Base-by-base conservation (phyloP, 2,329 filamentous ascomycete species). In the Cyphellophora europaea region DNA sequence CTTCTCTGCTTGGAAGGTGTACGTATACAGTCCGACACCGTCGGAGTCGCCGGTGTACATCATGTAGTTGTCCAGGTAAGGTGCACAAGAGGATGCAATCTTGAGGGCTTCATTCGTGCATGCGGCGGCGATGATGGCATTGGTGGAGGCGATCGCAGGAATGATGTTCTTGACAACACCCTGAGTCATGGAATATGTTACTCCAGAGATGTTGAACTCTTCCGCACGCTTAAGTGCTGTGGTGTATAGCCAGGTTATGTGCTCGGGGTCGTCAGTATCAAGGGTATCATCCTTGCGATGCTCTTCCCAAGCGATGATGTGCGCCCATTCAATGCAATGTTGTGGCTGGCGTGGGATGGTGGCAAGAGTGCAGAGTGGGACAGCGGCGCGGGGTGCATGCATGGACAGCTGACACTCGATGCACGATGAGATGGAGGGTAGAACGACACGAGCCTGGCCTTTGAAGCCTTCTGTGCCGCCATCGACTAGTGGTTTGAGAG, bases 91-190 rank as follows among this genome's bases (percentile, higher is more conserved):
- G 11, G 85, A 93, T 27, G 82, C 83, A 43, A 98, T 84, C 63
- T 98, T 98, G 63, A 96, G 78, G 2, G 88, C 89, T 61, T 98
- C 91, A 47, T 94, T 96, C 61, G 91, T 96, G 61, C 89, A 96
- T 34, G 84, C 82, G 2, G 89, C 91, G 2, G 91, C 91, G 45
- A 98, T 83, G 50, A 98, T 91, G 38, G 91, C 89, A 56, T 98
- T 98, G 5, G 91, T 98, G 2, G 87, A 94, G 12, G 91, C 91
- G 52, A 98, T 98, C 17, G 91, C 93, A 0, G 91, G 91, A 42
- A 98, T 98, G 59, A 98, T 98, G 61, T 98, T 98, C 63, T 98
- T 98, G 51, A 98, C 86, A 2, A 96, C 93, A 37, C 91, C 93
- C 57, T 98, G 91, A 0, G 93, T 95, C 58, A 95, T 78, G 5